phyloP scores from a whole-genome alignment of 2,329 filamentous ascomycete genomes.

The Monilinia aucupariae region DNA sequence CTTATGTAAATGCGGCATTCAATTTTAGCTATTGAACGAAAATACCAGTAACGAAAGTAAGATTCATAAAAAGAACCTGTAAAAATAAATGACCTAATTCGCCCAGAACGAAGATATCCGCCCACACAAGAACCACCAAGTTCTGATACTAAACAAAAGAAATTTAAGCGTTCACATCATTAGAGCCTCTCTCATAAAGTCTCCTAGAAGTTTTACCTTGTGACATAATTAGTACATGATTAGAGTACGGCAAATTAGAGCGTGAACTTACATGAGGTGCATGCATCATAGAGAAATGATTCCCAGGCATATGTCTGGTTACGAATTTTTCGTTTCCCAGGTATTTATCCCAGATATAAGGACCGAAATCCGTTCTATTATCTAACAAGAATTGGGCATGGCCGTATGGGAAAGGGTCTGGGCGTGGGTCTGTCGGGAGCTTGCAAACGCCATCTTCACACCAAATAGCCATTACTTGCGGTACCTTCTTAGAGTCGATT shows the following conservation, averaged over 20 bases:
- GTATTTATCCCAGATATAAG: slow-evolving; percentile 16
- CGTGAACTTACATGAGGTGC: slow-evolving; percentile 35
- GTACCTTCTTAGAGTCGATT: slow-evolving; percentile 9
- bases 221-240: neutral
- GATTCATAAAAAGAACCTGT: neutral
- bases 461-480: slow-evolving; percentile 15
- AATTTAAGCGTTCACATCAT: slow-evolving; percentile 3
- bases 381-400: slow-evolving; percentile 15
- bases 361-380: slow-evolving; percentile 16
- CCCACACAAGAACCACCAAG: neutral
- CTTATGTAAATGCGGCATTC: neutral
- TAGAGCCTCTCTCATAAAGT: slow-evolving; percentile 14
- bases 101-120: neutral
- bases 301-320: slow-evolving; percentile 36
- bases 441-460: slow-evolving; percentile 17
- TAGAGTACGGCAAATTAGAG: neutral
- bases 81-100: neutral
- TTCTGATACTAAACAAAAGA: slow-evolving; percentile 1
- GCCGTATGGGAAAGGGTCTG: slow-evolving; percentile 14
- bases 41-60: neutral
- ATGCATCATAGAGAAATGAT: slow-evolving; percentile 30
- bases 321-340: slow-evolving; percentile 37
- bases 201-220: slow-evolving; percentile 11
- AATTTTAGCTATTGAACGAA: neutral
- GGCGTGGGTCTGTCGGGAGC: slow-evolving; percentile 40